These are phyloP conservation scores for Spinellus fusiger DNA, from an alignment of 192 early-diverging fungal species.

Conservation along the genomic window DNA sequence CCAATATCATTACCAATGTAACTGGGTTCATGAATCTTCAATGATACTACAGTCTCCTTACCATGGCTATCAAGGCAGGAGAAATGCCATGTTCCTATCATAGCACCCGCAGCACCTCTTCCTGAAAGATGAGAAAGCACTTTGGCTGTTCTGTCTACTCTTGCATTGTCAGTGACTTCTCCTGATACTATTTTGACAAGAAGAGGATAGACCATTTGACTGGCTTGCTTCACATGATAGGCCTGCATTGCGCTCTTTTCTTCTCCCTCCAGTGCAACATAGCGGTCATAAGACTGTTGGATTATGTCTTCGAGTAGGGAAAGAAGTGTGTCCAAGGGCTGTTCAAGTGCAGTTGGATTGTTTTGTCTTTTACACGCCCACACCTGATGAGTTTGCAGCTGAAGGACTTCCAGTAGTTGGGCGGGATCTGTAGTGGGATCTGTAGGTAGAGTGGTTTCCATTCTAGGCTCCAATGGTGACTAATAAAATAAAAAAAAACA, in stretches of 20 bases:
- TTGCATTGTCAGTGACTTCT: slow-evolving; percentile 10
- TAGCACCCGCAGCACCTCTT: slow-evolving; percentile 33
- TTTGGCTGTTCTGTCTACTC: slow-evolving; percentile 21
- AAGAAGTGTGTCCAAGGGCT: background rate
- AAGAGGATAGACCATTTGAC: background rate
- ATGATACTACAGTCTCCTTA: background rate
- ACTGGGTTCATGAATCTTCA: slow-evolving; percentile 43
- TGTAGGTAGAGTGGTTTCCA: too few species aligned
- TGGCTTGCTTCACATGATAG: background rate
- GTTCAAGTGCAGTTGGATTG: background rate
- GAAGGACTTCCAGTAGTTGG: slow-evolving; percentile 4
- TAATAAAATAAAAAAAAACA: too few species aligned
- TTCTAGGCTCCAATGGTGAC: too few species aligned
- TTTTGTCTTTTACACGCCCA: background rate
- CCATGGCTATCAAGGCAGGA: slow-evolving; percentile 17
- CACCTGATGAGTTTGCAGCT: background rate
- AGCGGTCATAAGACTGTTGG: slow-evolving; percentile 1
- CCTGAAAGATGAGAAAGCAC: slow-evolving; percentile 33
- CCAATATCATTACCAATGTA: slow-evolving; percentile 46
- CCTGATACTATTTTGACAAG: slow-evolving; percentile 8
- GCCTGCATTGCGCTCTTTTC: background rate
- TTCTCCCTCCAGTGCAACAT: background rate
- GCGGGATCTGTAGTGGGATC: too few species aligned
- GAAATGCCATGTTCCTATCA: slow-evolving; percentile 32
- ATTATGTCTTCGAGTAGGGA: background rate